phyloP scores from a whole-genome alignment of 768 basidiomycete species.

The Vishniacozyma victoriae region DNA sequence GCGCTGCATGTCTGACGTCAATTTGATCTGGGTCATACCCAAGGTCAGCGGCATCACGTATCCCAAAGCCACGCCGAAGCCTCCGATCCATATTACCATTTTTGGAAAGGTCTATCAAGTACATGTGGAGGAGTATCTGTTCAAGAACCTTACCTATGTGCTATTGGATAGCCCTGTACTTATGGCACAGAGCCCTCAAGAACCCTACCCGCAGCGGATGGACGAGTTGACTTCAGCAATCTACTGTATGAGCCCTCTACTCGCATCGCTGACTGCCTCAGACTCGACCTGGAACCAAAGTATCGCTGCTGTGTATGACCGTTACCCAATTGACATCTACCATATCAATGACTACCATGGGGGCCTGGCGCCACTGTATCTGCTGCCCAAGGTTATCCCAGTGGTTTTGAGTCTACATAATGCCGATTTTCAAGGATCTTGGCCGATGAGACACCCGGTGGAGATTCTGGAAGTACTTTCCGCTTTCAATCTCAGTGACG shows the following conservation, averaged over 20 bases:
- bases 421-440: constrained; percentile 94
- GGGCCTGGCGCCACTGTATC: constrained; percentile 80
- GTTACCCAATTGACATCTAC: constrained; percentile 84
- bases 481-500: constrained; percentile 94
- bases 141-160: constrained; percentile 94
- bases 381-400: constrained; percentile 87
- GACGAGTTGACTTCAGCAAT: constrained; percentile 93
- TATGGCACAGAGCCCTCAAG: constrained; percentile 90
- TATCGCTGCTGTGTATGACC: constrained; percentile 82
- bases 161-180: constrained; percentile 92
- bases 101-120: constrained; percentile 93
- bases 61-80: constrained; percentile 79
- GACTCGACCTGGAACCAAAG: constrained; percentile 96
- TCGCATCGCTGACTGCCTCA: neutral
- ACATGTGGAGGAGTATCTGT: constrained; percentile 83
- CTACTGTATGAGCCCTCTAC: constrained; percentile 55
- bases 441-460: constrained; percentile 89
- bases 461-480: constrained; percentile 98
- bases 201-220: constrained; percentile 95
- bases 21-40: constrained; percentile 88
- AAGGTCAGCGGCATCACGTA: constrained; percentile 94
- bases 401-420: constrained; percentile 90
- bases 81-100: constrained; percentile 92
- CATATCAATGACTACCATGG: constrained; percentile 93
- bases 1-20: constrained; percentile 95